phyloP scores from a whole-genome alignment of 805 yeast genomes.

The Candida ascalaphidarum region DNA sequence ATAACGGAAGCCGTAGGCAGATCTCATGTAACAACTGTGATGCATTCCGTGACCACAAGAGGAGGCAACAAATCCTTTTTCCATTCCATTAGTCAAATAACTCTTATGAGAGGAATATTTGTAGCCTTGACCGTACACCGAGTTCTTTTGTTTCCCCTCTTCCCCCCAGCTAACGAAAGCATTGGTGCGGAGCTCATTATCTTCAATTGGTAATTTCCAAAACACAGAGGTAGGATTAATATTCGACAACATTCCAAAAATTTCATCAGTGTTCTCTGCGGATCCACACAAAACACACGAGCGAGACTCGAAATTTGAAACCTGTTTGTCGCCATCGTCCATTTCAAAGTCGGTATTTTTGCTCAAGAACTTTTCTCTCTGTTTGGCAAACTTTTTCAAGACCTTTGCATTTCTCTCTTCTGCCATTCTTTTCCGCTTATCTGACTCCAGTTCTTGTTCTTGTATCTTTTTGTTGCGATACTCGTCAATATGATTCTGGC shows the following conservation, averaged over 20 bases:
- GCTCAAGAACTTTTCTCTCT: slow-evolving; percentile 35
- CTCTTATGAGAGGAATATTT: too few relatives aligned
- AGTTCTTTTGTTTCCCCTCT: too few relatives aligned
- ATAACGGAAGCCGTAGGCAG: slow-evolving; percentile 7
- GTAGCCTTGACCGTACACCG: too few relatives aligned
- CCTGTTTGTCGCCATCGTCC: slow-evolving; percentile 2
- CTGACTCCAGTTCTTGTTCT: slow-evolving; percentile 43
- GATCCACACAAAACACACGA: slow-evolving; percentile 47
- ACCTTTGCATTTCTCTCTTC: slow-evolving; percentile 54
- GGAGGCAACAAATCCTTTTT: slow-evolving; percentile 16
- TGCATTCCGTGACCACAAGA: slow-evolving; percentile 52
- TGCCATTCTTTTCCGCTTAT: slow-evolving; percentile 48
- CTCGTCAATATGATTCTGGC: slow-evolving; percentile 40
- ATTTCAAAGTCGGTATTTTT: slow-evolving; percentile 22
- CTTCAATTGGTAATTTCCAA: slow-evolving; percentile 35
- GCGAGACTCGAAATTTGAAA: slow-evolving; percentile 12
- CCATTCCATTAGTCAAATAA: background rate
- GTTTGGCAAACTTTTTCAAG: slow-evolving; percentile 53
- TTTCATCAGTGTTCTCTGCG: slow-evolving; percentile 18
- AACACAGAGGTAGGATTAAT: slow-evolving; percentile 38
- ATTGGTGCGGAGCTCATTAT: too few relatives aligned
- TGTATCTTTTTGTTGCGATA: slow-evolving; percentile 39
- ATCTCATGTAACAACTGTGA: slow-evolving; percentile 30
- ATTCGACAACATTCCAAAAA: slow-evolving; percentile 54
- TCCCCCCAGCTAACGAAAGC: too few relatives aligned